Evolutionary conservation across 768 basidiomycete species (phyloP).

Genomic region (Grammothele lineata): DNA sequence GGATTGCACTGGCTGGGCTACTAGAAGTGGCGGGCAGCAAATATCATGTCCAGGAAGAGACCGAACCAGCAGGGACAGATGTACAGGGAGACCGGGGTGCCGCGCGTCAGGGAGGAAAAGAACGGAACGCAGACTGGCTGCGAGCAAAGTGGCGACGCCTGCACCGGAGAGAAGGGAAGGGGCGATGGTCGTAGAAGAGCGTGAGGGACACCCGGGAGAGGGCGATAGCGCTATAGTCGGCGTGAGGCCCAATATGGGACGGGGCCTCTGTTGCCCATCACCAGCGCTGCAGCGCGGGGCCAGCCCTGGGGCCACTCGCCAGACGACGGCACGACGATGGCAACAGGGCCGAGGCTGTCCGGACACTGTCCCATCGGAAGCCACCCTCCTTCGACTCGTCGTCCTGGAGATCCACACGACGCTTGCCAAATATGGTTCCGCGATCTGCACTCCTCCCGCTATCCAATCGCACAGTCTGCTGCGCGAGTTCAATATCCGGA

Average conservation of each 20-base stretch:
- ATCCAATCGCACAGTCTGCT: too few species aligned
- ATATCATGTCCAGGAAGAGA: conserved; percentile 20
- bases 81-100: conserved; percentile 10
- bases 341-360: conserved; percentile 13
- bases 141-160: conserved; percentile 28
- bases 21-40: conserved; percentile 15
- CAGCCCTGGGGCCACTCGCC: conserved; percentile 6
- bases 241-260: neutral
- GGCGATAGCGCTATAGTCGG: neutral
- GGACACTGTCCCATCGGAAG: too few species aligned
- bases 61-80: conserved; percentile 22
- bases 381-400: conserved; percentile 8
- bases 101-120: conserved; percentile 29
- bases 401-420: conserved; percentile 10
- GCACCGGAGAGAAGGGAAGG: conserved; percentile 22
- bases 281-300: neutral
- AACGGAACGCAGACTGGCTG: conserved; percentile 49
- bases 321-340: conserved; percentile 12
- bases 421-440: too few species aligned
- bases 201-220: neutral
- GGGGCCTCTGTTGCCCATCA: neutral
- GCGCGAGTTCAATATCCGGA: too few species aligned
- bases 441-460: too few species aligned
- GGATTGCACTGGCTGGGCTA: conserved; percentile 12
- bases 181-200: conserved; percentile 11